These are phyloP conservation scores for Rickenella mellea DNA, from an alignment of 768 basidiomycete species.

Conservation along the genomic window DNA sequence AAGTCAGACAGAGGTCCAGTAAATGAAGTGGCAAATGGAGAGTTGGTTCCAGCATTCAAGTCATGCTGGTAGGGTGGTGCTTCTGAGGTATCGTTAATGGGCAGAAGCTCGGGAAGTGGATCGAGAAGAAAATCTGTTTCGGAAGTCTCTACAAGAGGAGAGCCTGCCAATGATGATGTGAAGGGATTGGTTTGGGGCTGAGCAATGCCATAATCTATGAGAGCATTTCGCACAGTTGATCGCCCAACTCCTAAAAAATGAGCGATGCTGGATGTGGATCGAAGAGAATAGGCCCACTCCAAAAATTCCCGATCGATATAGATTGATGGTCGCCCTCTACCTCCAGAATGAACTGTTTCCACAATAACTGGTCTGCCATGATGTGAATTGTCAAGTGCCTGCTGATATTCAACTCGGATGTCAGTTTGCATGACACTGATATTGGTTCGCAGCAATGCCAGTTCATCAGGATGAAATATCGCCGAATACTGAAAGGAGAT, in stretches of 20 bases:
- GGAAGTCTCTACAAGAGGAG: background rate
- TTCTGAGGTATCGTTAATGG: background rate
- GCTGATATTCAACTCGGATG: slow-evolving; percentile 5
- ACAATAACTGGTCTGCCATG: slow-evolving; percentile 8
- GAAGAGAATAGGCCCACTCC: slow-evolving; percentile 9
- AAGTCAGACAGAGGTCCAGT: slow-evolving; percentile 6
- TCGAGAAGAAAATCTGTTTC: background rate
- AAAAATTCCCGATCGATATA: slow-evolving; percentile 13
- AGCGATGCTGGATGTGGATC: slow-evolving; percentile 9
- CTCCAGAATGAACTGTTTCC: background rate
- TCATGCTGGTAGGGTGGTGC: background rate
- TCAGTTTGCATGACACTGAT: slow-evolving; percentile 8
- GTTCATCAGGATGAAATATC: slow-evolving; percentile 7
- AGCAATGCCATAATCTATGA: slow-evolving; percentile 11
- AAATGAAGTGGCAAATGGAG: background rate
- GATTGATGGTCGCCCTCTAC: slow-evolving; percentile 6
- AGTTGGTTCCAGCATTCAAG: background rate
- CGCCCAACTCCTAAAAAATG: slow-evolving; percentile 9
- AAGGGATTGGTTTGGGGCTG: slow-evolving; percentile 7
- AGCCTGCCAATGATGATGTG: background rate
- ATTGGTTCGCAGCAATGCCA: slow-evolving; percentile 2
- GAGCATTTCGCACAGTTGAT: slow-evolving; percentile 7
- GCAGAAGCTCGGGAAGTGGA: background rate
- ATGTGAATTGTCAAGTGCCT: slow-evolving; percentile 7
- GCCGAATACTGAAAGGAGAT: slow-evolving; percentile 6